These are phyloP conservation scores for Kalaharituber pfeilii DNA, from an alignment of 2,329 filamentous ascomycete genomes.

Conservation along the genomic window DNA sequence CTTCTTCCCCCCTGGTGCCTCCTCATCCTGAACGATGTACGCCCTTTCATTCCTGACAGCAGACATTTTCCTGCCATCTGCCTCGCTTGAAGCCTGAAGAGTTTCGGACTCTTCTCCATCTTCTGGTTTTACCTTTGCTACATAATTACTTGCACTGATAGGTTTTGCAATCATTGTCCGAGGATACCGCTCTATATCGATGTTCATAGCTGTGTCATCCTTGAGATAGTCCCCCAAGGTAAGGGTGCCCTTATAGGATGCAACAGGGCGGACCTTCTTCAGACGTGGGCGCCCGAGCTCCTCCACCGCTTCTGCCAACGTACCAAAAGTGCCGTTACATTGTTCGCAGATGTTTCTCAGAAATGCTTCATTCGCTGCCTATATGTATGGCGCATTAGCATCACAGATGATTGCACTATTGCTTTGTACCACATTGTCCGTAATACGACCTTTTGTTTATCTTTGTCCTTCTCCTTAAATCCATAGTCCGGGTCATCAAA, in stretches of 20 bases:
- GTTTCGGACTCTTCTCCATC: slow-evolving; percentile 34
- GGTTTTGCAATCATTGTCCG: slow-evolving; percentile 62
- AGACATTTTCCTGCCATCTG: slow-evolving; percentile 34
- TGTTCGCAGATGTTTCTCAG: slow-evolving; percentile 48
- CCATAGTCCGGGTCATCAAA: slow-evolving; percentile 85
- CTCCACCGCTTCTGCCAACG: slow-evolving; percentile 66
- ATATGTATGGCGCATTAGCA: background rate
- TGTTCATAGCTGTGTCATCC: slow-evolving; percentile 50
- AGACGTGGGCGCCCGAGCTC: slow-evolving; percentile 60
- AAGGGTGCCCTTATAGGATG: slow-evolving; percentile 61
- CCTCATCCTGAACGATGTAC: slow-evolving; percentile 64
- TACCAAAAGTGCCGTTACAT: slow-evolving; percentile 61
- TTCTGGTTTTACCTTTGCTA: slow-evolving; percentile 34
- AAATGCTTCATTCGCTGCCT: slow-evolving; percentile 54
- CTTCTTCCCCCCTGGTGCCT: slow-evolving; percentile 57
- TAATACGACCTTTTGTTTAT: slow-evolving; percentile 50
- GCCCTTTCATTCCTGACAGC: slow-evolving; percentile 59
- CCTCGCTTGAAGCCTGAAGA: slow-evolving; percentile 28
- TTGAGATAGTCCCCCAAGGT: slow-evolving; percentile 60
- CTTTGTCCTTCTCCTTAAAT: slow-evolving; percentile 80
- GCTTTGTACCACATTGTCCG: too few species aligned
- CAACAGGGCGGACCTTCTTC: slow-evolving; percentile 58
- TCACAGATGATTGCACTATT: slow-evolving; percentile 15
- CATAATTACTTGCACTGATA: slow-evolving; percentile 60
- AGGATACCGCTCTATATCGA: slow-evolving; percentile 81